Conservation (phyloP, 2,329 filamentous ascomycete genomes). For the Stemphylium vesicarium region DNA sequence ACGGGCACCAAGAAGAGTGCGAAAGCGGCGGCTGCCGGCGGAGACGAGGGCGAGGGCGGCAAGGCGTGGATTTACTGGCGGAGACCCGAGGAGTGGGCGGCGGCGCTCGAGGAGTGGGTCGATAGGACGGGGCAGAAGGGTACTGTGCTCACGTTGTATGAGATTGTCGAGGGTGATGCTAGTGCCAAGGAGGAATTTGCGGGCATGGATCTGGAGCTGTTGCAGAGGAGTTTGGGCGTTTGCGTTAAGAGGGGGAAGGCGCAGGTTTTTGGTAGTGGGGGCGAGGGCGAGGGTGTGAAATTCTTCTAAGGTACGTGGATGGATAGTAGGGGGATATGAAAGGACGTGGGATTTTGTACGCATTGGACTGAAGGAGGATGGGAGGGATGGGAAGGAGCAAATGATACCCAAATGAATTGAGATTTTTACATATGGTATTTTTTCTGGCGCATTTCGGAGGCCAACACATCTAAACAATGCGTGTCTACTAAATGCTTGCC, state of each 20-base stretch:
- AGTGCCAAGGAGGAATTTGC: constrained; percentile 74
- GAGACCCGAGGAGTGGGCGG: constrained; percentile 89
- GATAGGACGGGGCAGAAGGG: constrained; percentile 90
- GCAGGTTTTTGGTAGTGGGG: constrained; percentile 86
- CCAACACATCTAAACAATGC: no score
- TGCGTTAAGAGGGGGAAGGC: constrained; percentile 90
- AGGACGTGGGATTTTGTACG: no score
- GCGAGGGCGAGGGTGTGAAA: constrained; percentile 80
- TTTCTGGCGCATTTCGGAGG: no score
- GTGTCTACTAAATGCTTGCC: no score
- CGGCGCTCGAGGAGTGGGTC: constrained; percentile 75
- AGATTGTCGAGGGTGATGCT: constrained; percentile 85
- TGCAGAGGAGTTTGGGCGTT: constrained; percentile 78
- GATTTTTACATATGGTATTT: no score
- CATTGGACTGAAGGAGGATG: no score
- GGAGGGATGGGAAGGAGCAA: no score
- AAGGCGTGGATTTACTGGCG: constrained; percentile 80
- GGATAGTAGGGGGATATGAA: background rate
- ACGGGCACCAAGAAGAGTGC: constrained; percentile 20
- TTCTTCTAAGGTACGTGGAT: constrained; percentile 66
- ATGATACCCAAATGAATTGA: no score
- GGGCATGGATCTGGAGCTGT: constrained; percentile 82
- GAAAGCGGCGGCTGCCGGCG: constrained; percentile 14
- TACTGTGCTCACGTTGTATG: constrained; percentile 88
- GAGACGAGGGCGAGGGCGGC: constrained; percentile 40